A percentile compares a stretch with the other conserved stretches of the same genome.
Conservation (phyloP, 2,329 filamentous ascomycete species). For the Pseudogymnoascus sp. region DNA sequence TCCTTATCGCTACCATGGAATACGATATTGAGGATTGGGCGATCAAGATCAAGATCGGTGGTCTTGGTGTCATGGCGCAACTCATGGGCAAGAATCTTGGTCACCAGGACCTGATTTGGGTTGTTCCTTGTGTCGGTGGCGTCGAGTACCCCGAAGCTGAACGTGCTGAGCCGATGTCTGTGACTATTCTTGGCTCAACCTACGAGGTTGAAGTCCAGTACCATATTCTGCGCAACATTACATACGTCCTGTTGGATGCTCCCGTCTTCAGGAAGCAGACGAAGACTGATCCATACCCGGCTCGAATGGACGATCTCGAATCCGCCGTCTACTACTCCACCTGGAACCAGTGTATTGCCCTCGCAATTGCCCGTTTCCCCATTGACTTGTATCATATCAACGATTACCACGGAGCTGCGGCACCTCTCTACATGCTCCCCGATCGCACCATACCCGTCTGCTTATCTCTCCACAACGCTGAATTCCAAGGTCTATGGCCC, state of each 20-base stretch:
- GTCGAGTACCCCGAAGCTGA: slow-evolving; percentile 55
- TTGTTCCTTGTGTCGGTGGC: slow-evolving; percentile 54
- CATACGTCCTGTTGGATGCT: slow-evolving; percentile 55
- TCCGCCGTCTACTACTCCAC: slow-evolving; percentile 61
- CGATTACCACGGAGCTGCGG: slow-evolving; percentile 55
- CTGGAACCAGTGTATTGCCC: slow-evolving; percentile 63
- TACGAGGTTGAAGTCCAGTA: slow-evolving; percentile 59
- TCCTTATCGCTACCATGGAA: slow-evolving; percentile 63
- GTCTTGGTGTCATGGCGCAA: slow-evolving; percentile 62
- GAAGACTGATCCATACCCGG: slow-evolving; percentile 54
- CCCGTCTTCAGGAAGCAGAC: slow-evolving; percentile 55
- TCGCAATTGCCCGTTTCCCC: slow-evolving; percentile 53
- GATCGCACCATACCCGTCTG: slow-evolving; percentile 49
- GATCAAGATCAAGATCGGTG: slow-evolving; percentile 65
- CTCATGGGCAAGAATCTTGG: slow-evolving; percentile 56
- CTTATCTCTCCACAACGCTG: slow-evolving; percentile 59
- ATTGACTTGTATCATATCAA: slow-evolving; percentile 60
- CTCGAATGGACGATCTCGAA: slow-evolving; percentile 62
- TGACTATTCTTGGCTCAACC: slow-evolving; percentile 50
- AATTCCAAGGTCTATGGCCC: slow-evolving; percentile 62
- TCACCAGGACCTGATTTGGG: slow-evolving; percentile 58
- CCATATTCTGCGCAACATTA: slow-evolving; percentile 56
- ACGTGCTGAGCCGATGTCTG: slow-evolving; percentile 50
- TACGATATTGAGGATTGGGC: slow-evolving; percentile 64
- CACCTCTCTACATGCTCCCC: slow-evolving; percentile 57